Evolutionary conservation across 306 rosid species (phyloP), one percentile per base, ranked within the genome.

Genomic region (Fagus sylvatica): DNA sequence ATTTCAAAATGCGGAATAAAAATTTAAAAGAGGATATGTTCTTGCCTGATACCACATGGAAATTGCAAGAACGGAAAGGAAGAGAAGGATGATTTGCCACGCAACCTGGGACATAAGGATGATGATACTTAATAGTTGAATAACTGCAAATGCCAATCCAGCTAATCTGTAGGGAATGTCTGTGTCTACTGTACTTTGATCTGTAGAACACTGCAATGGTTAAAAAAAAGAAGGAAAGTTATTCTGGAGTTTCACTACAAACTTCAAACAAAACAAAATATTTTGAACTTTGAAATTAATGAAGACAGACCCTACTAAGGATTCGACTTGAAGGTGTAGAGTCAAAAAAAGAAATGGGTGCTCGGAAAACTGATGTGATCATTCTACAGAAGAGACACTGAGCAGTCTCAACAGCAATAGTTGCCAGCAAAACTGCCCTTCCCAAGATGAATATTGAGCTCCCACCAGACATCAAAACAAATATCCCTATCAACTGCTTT

Each of bases 361-460:
- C 97, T 39, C 92, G 87, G 82, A 92, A 94, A 66, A 94, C 79
- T 4, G 98, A 87, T 10, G 85, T 78, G 51, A 89, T 81, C 98
- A 94, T 94, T 80, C 91, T 88, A 19, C 77, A 87, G 73, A 90
- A 94, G 81, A 94, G 90, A 37, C 83, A 76, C 54, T 92, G 95
- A 65, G 97, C 88, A 3, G 98, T 94, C 84, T 90, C 90, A 32
- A 90, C 86, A 3, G 97, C 87, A 66, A 92, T 78, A 67, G 83
- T 86, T 74, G 98, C 83, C 87, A 94, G 83, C 69, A 94, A 78
- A 77, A 92, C 81, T 32, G 97, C 91, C 69, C 98, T 85, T 71
- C 98, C 98, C 51, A 94, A 78, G 67, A 94, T 87, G 87, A 94
- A 94, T 55, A 94, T 56, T 55, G 97, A 92, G 85, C 97, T 91